Percentiles rank a stretch among this genome's conserved stretches.
These are phyloP conservation scores for Dioscorea zingiberensis DNA, from an alignment of 106 monocot genomes.

Conservation along the genomic window DNA sequence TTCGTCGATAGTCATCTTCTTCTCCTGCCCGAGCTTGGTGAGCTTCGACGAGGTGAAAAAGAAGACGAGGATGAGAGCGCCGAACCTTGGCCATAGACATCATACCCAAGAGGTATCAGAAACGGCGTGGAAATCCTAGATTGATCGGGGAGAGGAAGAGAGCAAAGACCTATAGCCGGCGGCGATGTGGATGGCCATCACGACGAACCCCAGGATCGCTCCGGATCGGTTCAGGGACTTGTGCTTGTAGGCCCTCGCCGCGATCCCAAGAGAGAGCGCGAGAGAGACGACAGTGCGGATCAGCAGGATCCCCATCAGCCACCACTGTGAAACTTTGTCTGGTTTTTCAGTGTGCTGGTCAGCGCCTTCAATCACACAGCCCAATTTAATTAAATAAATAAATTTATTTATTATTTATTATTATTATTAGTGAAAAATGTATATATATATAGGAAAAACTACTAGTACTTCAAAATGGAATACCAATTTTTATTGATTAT, in stretches of 20 bases:
- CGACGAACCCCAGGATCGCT: conserved; percentile 64
- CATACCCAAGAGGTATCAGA: background rate
- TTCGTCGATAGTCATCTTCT: conserved; percentile 58
- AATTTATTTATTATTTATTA: no score
- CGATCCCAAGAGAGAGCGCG: conserved; percentile 34
- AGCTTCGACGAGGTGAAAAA: conserved; percentile 83
- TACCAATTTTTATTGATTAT: no score
- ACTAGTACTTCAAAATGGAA: no score
- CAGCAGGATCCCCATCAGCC: conserved; percentile 11
- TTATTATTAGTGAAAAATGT: no score
- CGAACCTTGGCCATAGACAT: conserved; percentile 41
- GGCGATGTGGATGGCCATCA: conserved; percentile 68
- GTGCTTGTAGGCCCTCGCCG: conserved; percentile 31
- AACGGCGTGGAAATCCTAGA: background rate
- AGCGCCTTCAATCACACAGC: no score
- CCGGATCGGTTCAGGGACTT: conserved; percentile 73
- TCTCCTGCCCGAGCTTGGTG: conserved; percentile 68
- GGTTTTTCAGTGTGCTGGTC: no score
- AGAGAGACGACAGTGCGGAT: conserved; percentile 26
- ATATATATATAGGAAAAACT: no score
- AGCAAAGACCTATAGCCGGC: conserved; percentile 58
- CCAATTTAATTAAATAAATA: no score
- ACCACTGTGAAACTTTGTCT: background rate
- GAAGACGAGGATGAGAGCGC: conserved; percentile 68
- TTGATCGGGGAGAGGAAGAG: background rate